Evolutionary conservation across 2,329 filamentous ascomycete species (phyloP).

Genomic region (Ilyonectria mors-panacis): DNA sequence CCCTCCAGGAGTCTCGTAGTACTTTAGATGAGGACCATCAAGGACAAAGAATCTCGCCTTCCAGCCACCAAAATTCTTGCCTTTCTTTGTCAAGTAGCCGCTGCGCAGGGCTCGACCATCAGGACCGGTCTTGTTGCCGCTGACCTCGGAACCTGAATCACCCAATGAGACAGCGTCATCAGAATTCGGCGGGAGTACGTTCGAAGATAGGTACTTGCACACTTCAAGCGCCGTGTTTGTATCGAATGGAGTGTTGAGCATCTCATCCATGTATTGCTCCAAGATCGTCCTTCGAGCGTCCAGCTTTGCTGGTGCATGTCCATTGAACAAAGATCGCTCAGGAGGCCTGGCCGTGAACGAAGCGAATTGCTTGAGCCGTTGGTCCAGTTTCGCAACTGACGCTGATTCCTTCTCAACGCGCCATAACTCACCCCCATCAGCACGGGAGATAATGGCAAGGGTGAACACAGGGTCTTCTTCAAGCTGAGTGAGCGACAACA

Average conservation of each 20-base stretch:
- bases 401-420: conserved; percentile 92
- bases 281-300: conserved; percentile 87
- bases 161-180: conserved; percentile 64
- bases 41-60: conserved; percentile 82
- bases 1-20: conserved; percentile 92
- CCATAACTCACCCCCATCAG: conserved; percentile 86
- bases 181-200: conserved; percentile 73
- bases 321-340: conserved; percentile 88
- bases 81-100: conserved; percentile 95
- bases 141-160: conserved; percentile 44
- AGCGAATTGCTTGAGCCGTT: conserved; percentile 82
- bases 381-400: conserved; percentile 86
- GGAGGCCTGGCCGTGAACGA: conserved; percentile 83
- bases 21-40: conserved; percentile 78
- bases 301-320: conserved; percentile 93
- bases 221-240: conserved; percentile 83
- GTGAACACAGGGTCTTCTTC: conserved; percentile 97
- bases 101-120: conserved; percentile 81
- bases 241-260: conserved; percentile 87
- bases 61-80: conserved; percentile 99
- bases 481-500: conserved; percentile 82
- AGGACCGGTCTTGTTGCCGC: conserved; percentile 63
- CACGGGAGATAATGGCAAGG: conserved; percentile 85
- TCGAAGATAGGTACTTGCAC: conserved; percentile 87
- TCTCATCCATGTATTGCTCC: conserved; percentile 86